Evolutionary conservation across 1,139 yeast genomes (phyloP).

Genomic region (Debaryomyces nepalensis): DNA sequence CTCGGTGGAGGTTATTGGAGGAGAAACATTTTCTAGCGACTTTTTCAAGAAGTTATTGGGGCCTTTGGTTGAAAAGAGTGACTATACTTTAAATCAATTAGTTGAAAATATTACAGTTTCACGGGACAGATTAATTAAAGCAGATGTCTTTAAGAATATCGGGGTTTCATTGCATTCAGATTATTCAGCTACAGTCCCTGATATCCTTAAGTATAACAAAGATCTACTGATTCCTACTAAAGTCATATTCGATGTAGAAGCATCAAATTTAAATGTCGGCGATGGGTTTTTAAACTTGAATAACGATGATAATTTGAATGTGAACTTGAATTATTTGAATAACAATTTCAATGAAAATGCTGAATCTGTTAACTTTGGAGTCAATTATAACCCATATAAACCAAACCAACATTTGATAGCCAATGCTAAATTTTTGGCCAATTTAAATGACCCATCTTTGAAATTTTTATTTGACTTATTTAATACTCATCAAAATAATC

Average conservation of each 20-base stretch:
- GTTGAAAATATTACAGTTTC: constrained; percentile 31
- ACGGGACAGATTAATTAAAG: constrained; percentile 36
- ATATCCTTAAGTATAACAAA: constrained; percentile 33
- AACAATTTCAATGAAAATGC: constrained; percentile 51
- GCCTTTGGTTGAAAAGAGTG: constrained; percentile 49
- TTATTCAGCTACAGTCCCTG: constrained; percentile 33
- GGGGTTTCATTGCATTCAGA: constrained; percentile 40
- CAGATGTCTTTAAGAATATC: constrained; percentile 51
- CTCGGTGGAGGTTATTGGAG: constrained; percentile 53
- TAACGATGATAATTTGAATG: constrained; percentile 45
- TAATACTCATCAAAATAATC: constrained; percentile 46
- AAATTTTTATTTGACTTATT: constrained; percentile 42
- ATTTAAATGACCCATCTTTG: constrained; percentile 45
- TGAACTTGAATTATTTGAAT: constrained; percentile 45
- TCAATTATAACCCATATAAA: constrained; percentile 51
- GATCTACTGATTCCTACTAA: constrained; percentile 46
- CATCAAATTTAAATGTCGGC: constrained; percentile 40
- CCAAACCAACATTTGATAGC: constrained; percentile 49
- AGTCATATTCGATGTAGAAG: constrained; percentile 40
- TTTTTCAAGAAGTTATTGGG: constrained; percentile 51
- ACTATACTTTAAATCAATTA: constrained; percentile 51
- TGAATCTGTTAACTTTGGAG: constrained; percentile 46
- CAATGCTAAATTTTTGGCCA: constrained; percentile 38
- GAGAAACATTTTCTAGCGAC: constrained; percentile 49
- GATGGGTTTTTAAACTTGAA: constrained; percentile 44